A percentile compares a stretch with the other conserved stretches of the same genome.
These are phyloP conservation scores for Hypoxylon sp. DNA, from an alignment of 2,329 filamentous ascomycete species.

Conservation along the genomic window DNA sequence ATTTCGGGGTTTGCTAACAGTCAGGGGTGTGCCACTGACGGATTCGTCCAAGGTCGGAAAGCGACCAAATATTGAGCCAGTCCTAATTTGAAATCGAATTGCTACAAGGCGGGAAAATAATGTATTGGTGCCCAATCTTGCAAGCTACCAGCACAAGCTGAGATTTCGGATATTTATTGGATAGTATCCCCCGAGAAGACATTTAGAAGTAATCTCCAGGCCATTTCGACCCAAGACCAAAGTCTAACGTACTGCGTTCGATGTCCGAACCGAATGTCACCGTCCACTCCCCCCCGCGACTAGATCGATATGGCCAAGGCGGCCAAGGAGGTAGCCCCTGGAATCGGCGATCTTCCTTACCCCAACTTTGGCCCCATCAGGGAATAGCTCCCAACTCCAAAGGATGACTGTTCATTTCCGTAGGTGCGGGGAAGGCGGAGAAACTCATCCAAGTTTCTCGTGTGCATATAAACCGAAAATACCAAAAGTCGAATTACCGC, in stretches of 20 bases:
- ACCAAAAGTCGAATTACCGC: slow-evolving; percentile 19
- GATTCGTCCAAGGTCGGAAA: neutral
- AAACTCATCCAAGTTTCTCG: slow-evolving; percentile 27
- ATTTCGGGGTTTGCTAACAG: neutral
- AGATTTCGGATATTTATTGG: no score
- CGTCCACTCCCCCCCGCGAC: neutral
- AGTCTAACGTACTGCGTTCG: neutral
- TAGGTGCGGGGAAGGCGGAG: slow-evolving; percentile 59
- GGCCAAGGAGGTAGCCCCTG: neutral
- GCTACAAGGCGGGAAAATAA: neutral
- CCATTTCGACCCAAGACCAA: neutral
- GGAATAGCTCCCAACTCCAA: slow-evolving; percentile 6
- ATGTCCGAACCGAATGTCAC: neutral
- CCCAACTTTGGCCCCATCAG: slow-evolving; percentile 26
- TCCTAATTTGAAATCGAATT: neutral
- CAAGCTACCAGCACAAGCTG: neutral
- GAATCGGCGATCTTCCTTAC: slow-evolving; percentile 28
- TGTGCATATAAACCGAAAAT: slow-evolving; percentile 35
- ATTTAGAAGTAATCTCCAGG: neutral
- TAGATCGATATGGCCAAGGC: slow-evolving; percentile 7
- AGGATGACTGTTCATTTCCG: slow-evolving; percentile 63
- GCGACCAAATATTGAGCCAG: neutral
- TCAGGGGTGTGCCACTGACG: neutral
- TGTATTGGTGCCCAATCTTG: neutral
- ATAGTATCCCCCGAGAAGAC: neutral